Conservation (phyloP, 2,329 filamentous ascomycete genomes). For the Colletotrichum incanum region DNA sequence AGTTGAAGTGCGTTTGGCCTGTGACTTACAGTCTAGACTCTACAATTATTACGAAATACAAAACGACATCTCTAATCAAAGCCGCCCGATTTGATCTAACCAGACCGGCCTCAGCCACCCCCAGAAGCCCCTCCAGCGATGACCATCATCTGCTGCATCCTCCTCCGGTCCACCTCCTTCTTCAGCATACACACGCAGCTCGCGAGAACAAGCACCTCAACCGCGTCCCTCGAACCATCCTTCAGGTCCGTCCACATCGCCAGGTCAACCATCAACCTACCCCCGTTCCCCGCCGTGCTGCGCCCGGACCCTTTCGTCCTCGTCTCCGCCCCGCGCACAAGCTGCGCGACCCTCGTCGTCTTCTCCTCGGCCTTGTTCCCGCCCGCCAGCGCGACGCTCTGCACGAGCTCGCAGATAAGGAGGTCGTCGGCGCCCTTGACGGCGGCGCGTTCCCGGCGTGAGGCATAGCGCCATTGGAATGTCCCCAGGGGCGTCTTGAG, state of each 20-base stretch:
- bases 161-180: slow-evolving; percentile 74
- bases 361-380: slow-evolving; percentile 37
- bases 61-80: neutral
- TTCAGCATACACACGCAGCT: slow-evolving; percentile 76
- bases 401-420: slow-evolving; percentile 68
- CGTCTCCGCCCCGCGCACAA: slow-evolving; percentile 59
- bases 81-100: too few species aligned
- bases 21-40: neutral
- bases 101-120: slow-evolving; percentile 8
- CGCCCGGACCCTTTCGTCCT: slow-evolving; percentile 57
- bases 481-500: slow-evolving; percentile 65
- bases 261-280: slow-evolving; percentile 62
- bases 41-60: too few species aligned
- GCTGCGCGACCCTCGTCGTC: slow-evolving; percentile 56
- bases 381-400: slow-evolving; percentile 49
- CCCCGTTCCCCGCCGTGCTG: slow-evolving; percentile 65
- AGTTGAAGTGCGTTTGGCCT: neutral
- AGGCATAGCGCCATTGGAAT: slow-evolving; percentile 71
- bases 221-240: slow-evolving; percentile 56
- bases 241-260: slow-evolving; percentile 53
- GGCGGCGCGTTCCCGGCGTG: slow-evolving; percentile 61
- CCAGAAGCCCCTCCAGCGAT: slow-evolving; percentile 54
- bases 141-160: slow-evolving; percentile 65
- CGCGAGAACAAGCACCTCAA: slow-evolving; percentile 67
- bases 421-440: slow-evolving; percentile 58